Evolutionary conservation across 2,329 filamentous ascomycete species (phyloP), one percentile per base, ranked within the genome.

Genomic region (Pseudogymnoascus sp.): DNA sequence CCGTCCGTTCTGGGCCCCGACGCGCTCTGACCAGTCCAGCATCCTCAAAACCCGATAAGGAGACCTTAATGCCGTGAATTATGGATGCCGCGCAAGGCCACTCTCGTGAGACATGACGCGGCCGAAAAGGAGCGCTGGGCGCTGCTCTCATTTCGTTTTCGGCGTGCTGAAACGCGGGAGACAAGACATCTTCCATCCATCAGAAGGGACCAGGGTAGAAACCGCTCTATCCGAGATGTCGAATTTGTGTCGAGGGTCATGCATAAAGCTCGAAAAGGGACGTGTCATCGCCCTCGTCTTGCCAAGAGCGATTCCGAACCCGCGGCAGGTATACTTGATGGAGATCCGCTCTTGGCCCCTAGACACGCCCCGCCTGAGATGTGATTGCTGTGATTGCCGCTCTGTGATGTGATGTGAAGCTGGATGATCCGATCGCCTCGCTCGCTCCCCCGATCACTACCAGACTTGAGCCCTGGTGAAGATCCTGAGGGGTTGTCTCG

Each of bases 291-390:
- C 16, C 14, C 47, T 29, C 47, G 26, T 16, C n/a, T 31, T 31
- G 47, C 47, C 47, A 54, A 54, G 47, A 54, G 47, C 26, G 26
- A 18, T 54, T 54, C 47, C 47, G 47, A 54, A 31, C 47, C 47
- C 26, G 18, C 31, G 47, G 47, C 26, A 31, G 26, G 26, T 54
- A 54, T 54, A 54, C n/a, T 11, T 16, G 47, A 54, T 31, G 47
- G 47, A 18, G 47, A 54, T 54, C 47, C 11, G 26, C 8, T 54
- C 47, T 31, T 31, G 47, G 47, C 26, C 47, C 23, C 26, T 31
- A 11, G 47, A 54, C 26, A 54, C 47, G 26, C 47, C 47, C 47
- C n/a, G 26, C 47, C 47, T 31, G 26, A 18, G 11, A 31, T 54
- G 47, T 54, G 47, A 54, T 16, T 54, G n/a, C 26, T 54, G 47